phyloP scores from a whole-genome alignment of 73 alveolate genomes.

The Paramecium caudatum region DNA sequence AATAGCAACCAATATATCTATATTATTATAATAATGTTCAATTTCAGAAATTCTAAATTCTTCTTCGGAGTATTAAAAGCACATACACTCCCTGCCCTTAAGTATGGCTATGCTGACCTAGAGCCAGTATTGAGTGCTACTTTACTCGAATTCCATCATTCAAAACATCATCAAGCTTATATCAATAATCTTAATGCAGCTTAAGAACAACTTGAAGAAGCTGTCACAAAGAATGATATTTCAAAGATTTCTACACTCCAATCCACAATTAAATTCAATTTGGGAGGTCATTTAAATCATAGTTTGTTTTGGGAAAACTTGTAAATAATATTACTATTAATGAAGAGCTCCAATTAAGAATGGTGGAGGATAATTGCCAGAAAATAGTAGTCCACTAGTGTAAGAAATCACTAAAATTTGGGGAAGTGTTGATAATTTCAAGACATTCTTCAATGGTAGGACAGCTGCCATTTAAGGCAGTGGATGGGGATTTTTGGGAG shows the following conservation, averaged over 20 bases:
- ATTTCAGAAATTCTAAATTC: slow-evolving; percentile 9
- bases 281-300: slow-evolving; percentile 93
- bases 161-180: slow-evolving; percentile 91
- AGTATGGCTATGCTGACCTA: slow-evolving; percentile 74
- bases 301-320: slow-evolving; percentile 93
- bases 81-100: slow-evolving; percentile 62
- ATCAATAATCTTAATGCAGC: slow-evolving; percentile 86
- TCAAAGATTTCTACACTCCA: slow-evolving; percentile 80
- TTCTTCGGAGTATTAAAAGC: slow-evolving; percentile 28
- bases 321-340: slow-evolving; percentile 14
- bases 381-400: slow-evolving; percentile 77
- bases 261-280: slow-evolving; percentile 82
- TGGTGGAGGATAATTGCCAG: slow-evolving; percentile 89
- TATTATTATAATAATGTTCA: neutral
- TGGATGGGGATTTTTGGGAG: slow-evolving; percentile 96
- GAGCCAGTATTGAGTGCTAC: slow-evolving; percentile 92
- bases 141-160: slow-evolving; percentile 89
- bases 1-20: slow-evolving; percentile 5
- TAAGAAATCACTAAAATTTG: slow-evolving; percentile 81
- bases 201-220: slow-evolving; percentile 84
- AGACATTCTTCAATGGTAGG: slow-evolving; percentile 82
- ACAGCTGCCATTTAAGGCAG: slow-evolving; percentile 93
- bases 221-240: slow-evolving; percentile 82
- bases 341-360: slow-evolving; percentile 82
- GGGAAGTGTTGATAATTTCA: slow-evolving; percentile 91